These are phyloP conservation scores for Diaporthe vexans DNA, from an alignment of 2,329 filamentous ascomycete species.

Conservation along the genomic window DNA sequence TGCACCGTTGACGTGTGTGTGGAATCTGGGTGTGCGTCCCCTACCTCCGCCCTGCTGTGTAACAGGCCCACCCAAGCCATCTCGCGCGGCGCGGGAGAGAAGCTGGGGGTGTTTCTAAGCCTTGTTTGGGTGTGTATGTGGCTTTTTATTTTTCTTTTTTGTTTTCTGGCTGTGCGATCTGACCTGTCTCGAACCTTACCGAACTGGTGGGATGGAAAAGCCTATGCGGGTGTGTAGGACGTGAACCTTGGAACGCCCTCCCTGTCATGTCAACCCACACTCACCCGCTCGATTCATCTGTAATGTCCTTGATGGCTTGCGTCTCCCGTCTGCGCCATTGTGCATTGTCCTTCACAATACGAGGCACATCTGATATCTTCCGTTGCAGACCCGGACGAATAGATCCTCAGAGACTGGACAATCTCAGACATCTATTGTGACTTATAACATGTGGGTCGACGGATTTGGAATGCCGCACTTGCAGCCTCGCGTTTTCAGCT, in stretches of 20 bases:
- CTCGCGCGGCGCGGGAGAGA: background rate
- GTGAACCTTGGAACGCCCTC: too few relatives aligned
- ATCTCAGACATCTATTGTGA: background rate
- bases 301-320: conserved; percentile 10
- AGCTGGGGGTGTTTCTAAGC: conserved; percentile 5
- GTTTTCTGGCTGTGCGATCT: conserved; percentile 33
- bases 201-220: conserved; percentile 18
- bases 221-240: conserved; percentile 1
- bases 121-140: background rate
- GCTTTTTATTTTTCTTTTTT: background rate
- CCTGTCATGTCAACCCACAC: background rate
- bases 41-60: conserved; percentile 23
- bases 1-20: conserved; percentile 23
- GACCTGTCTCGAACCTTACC: conserved; percentile 37
- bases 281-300: background rate
- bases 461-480: background rate
- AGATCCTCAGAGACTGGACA: background rate
- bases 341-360: conserved; percentile 37
- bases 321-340: conserved; percentile 11
- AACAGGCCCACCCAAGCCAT: conserved; percentile 29
- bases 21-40: background rate
- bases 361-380: conserved; percentile 35
- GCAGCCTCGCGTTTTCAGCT: conserved; percentile 1
- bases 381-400: conserved; percentile 4
- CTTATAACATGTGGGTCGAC: conserved; percentile 13